Percentiles rank a stretch among this genome's conserved stretches.
Conservation (phyloP, 192 early-diverging fungal species). For the Umbelopsis ramanniana region DNA sequence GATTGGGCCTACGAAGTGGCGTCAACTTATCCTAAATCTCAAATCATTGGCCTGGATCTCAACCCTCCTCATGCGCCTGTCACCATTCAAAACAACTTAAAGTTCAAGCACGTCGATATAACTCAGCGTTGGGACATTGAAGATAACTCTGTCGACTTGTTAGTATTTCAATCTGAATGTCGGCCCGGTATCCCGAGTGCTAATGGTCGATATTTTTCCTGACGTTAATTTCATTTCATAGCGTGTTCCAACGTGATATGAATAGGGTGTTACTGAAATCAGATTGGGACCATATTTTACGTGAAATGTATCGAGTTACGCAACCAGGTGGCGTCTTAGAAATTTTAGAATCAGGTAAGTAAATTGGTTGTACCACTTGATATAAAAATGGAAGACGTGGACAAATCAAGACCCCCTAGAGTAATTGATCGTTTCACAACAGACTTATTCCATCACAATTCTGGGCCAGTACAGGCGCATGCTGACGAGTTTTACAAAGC, state of each 20-base stretch:
- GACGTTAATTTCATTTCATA: conserved; percentile 25
- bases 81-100: conserved; percentile 31
- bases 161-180: conserved; percentile 3
- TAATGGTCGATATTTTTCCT: neutral
- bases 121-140: conserved; percentile 34
- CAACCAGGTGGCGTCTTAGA: conserved; percentile 38
- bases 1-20: conserved; percentile 46
- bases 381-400: neutral
- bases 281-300: conserved; percentile 33
- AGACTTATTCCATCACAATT: conserved; percentile 41
- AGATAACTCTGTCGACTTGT: conserved; percentile 42
- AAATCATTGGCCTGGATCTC: conserved; percentile 37
- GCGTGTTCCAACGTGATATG: conserved; percentile 43
- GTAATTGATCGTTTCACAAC: conserved; percentile 11
- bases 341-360: conserved; percentile 33
- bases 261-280: conserved; percentile 21
- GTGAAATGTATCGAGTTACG: conserved; percentile 38
- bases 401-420: too few species aligned
- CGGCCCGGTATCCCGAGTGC: too few species aligned
- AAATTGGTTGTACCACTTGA: neutral
- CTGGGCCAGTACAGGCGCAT: conserved; percentile 37
- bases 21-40: conserved; percentile 22
- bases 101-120: conserved; percentile 30
- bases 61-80: conserved; percentile 30
- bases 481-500: conserved; percentile 17